phyloP scores from a whole-genome alignment of 345 rosid species.

The Bretschneidera sinensis region DNA sequence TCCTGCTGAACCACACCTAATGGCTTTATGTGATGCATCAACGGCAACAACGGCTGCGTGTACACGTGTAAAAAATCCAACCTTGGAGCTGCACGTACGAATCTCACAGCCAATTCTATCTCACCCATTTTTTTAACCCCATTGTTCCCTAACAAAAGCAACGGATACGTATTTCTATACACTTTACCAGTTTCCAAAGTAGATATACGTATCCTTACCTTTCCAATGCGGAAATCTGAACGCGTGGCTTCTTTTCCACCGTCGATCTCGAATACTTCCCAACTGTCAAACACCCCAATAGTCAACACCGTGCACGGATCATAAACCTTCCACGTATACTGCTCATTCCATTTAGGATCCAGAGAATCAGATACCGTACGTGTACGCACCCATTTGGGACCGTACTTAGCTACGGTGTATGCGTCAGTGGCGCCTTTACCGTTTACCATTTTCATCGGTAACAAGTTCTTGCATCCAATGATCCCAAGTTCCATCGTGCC shows the following conservation, averaged over 20 bases:
- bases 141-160: conserved; percentile 42
- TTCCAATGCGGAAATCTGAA: conserved; percentile 65
- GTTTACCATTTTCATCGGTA: conserved; percentile 69
- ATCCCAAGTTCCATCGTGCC: conserved; percentile 81
- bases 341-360: conserved; percentile 92
- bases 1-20: conserved; percentile 40
- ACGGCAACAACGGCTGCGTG: conserved; percentile 62
- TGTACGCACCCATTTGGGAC: conserved; percentile 85
- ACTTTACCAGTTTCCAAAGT: conserved; percentile 62
- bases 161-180: conserved; percentile 57
- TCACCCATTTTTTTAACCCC: conserved; percentile 77
- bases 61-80: conserved; percentile 85
- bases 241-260: conserved; percentile 39
- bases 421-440: conserved; percentile 72
- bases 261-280: conserved; percentile 42
- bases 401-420: conserved; percentile 83
- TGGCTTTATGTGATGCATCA: conserved; percentile 81
- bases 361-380: conserved; percentile 66
- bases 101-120: conserved; percentile 66
- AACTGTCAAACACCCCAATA: conserved; percentile 73
- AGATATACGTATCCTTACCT: conserved; percentile 69
- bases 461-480: conserved; percentile 65
- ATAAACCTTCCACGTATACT: conserved; percentile 83
- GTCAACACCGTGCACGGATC: conserved; percentile 84
- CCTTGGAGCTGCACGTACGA: conserved; percentile 54